phyloP scores from a whole-genome alignment of 208 protist species.

The Acanthamoeba triangularis region DNA sequence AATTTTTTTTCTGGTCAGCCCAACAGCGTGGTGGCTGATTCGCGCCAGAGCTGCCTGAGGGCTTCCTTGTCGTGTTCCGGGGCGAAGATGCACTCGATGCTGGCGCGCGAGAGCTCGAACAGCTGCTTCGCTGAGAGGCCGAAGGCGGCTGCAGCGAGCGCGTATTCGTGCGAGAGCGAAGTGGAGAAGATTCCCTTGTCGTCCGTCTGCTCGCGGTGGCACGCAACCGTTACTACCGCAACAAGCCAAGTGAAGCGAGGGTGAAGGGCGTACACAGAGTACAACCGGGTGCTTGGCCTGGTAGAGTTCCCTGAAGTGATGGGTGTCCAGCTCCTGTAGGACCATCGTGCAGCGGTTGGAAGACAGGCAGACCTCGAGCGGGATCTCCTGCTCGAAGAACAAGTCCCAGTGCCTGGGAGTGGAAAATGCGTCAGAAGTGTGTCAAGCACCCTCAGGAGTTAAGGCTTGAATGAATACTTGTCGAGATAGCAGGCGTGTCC shows the following conservation, averaged over 20 bases:
- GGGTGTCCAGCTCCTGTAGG: background rate
- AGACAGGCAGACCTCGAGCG: constrained; percentile 49
- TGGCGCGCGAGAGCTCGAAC: constrained; percentile 1
- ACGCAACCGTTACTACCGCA: background rate
- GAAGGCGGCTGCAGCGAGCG: background rate
- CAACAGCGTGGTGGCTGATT: background rate
- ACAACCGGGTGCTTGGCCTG: constrained; percentile 44
- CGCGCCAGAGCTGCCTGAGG: background rate
- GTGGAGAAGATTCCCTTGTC: constrained; percentile 58
- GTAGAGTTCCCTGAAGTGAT: constrained; percentile 64
- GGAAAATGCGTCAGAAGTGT: background rate
- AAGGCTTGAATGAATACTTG: background rate
- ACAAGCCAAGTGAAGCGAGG: too few species aligned
- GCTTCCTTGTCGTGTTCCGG: background rate
- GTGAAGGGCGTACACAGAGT: constrained; percentile 21
- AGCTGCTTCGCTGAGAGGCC: constrained; percentile 1
- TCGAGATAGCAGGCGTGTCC: constrained; percentile 54
- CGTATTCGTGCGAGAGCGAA: constrained; percentile 43
- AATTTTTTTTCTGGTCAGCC: background rate
- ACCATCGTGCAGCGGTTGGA: constrained; percentile 58
- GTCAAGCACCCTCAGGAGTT: background rate
- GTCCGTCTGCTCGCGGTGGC: background rate
- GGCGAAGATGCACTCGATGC: constrained; percentile 46
- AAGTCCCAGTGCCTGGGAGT: constrained; percentile 10
- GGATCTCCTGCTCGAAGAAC: constrained; percentile 35